Percentiles rank a stretch among this genome's conserved stretches.
phyloP scores from a whole-genome alignment of 1,139 yeast genomes.

The Spathaspora sp. region DNA sequence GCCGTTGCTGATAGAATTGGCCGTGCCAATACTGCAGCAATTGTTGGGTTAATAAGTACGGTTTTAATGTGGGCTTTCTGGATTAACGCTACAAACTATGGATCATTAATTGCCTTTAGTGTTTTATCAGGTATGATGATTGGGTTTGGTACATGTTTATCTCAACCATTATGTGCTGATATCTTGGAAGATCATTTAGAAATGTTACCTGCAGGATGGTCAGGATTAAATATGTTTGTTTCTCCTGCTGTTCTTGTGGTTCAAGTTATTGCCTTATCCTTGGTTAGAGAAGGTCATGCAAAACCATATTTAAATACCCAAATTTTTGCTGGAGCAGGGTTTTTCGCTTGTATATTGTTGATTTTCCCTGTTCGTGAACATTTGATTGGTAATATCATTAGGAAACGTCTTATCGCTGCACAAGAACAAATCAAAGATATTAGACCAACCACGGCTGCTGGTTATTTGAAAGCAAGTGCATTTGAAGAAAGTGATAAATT shows the following conservation, averaged over 20 bases:
- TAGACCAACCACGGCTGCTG: conserved; percentile 8
- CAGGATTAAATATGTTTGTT: conserved; percentile 50
- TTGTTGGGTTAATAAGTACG: conserved; percentile 29
- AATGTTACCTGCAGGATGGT: conserved; percentile 60
- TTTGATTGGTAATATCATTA: conserved; percentile 22
- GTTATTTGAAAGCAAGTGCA: conserved; percentile 11
- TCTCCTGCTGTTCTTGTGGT: conserved; percentile 45
- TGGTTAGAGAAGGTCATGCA: conserved; percentile 25
- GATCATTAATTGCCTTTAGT: conserved; percentile 50
- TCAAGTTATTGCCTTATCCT: conserved; percentile 50
- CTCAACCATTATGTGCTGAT: conserved; percentile 60
- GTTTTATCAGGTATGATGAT: conserved; percentile 51
- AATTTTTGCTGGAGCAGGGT: conserved; percentile 54
- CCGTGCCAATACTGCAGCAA: conserved; percentile 49
- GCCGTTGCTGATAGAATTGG: conserved; percentile 57
- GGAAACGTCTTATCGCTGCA: conserved; percentile 14
- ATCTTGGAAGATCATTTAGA: conserved; percentile 39
- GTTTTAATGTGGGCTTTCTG: conserved; percentile 48
- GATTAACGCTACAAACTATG: conserved; percentile 54
- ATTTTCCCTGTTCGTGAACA: conserved; percentile 33
- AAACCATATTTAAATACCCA: conserved; percentile 60
- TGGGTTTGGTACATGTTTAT: conserved; percentile 65
- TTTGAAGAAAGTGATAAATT: conserved; percentile 8
- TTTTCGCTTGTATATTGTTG: conserved; percentile 30
- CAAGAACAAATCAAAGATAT: conserved; percentile 6